phyloP scores from a whole-genome alignment of 345 rosid species.

The Pistacia integerrima region DNA sequence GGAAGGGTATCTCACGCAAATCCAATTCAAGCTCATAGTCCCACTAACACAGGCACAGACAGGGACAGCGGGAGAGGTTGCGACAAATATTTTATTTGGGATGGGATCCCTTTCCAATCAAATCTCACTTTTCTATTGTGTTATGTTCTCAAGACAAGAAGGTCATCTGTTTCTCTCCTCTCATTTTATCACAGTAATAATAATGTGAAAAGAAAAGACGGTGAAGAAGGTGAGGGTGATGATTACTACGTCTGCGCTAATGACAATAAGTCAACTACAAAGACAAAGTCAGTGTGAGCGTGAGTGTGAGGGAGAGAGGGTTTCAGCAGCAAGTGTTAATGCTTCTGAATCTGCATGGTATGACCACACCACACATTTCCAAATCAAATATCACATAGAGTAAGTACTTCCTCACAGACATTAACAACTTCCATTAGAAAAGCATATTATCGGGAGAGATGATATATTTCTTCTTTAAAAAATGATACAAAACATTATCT shows the following conservation, averaged over 20 bases:
- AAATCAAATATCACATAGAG: not conserved
- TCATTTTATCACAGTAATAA: not conserved
- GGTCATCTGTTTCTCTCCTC: not conserved
- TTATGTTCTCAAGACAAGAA: constrained; percentile 4
- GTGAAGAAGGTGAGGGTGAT: not conserved
- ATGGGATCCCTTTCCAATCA: constrained; percentile 8
- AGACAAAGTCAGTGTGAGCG: not conserved
- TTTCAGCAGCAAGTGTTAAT: not conserved
- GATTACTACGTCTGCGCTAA: not conserved
- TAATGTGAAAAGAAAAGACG: not conserved
- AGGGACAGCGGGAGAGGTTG: not conserved
- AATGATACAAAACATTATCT: no score
- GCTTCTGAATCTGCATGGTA: not conserved
- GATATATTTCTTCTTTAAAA: no score
- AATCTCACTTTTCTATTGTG: constrained; percentile 14
- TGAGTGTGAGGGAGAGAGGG: not conserved
- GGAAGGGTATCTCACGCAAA: constrained; percentile 3
- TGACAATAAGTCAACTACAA: not conserved
- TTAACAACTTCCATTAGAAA: no score
- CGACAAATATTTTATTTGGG: not conserved
- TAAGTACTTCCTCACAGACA: no score
- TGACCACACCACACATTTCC: not conserved
- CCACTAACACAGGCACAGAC: not conserved
- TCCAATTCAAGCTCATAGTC: not conserved
- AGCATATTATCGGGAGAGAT: no score